phyloP scores from a whole-genome alignment of 2,329 filamentous ascomycete genomes.

The Aspergillus vadensis region DNA sequence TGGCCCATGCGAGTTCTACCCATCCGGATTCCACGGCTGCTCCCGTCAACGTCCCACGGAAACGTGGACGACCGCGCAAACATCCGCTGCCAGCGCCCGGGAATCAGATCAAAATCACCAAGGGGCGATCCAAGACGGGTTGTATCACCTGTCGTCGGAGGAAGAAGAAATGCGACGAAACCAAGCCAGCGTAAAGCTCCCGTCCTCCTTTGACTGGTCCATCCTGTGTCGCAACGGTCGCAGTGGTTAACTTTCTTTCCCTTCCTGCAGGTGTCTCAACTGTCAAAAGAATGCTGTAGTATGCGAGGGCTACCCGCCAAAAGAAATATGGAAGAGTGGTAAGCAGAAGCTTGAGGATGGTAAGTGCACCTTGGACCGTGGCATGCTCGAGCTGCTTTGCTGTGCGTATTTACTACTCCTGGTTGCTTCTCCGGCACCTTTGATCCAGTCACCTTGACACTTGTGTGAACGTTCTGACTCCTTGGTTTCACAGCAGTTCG shows the following conservation, averaged over 20 bases:
- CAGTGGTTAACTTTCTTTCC: conserved; percentile 11
- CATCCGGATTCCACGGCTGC: conserved; percentile 29
- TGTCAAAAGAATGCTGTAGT: conserved; percentile 92
- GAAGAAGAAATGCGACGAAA: conserved; percentile 62
- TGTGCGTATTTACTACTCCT: neutral
- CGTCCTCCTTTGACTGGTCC: conserved; percentile 36
- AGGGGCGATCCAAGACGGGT: conserved; percentile 65
- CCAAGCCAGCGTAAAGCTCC: conserved; percentile 43
- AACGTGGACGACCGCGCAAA: conserved; percentile 80
- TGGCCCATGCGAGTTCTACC: conserved; percentile 21
- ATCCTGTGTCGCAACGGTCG: conserved; percentile 2
- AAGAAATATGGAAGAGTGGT: conserved; percentile 84
- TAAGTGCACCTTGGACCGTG: conserved; percentile 27
- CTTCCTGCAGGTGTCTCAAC: conserved; percentile 57
- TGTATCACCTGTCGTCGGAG: conserved; percentile 62
- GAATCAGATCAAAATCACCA: conserved; percentile 69
- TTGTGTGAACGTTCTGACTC: conserved; percentile 11
- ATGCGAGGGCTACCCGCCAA: conserved; percentile 86
- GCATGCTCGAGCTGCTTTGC: neutral
- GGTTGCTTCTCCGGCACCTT: neutral
- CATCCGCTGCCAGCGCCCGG: conserved; percentile 66
- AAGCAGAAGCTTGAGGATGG: conserved; percentile 72
- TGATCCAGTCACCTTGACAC: neutral
- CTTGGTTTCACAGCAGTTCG: conserved; percentile 28
- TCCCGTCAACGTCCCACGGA: conserved; percentile 52